Base-by-base conservation (phyloP, 1,139 yeast species). In the Pichia sp. region DNA sequence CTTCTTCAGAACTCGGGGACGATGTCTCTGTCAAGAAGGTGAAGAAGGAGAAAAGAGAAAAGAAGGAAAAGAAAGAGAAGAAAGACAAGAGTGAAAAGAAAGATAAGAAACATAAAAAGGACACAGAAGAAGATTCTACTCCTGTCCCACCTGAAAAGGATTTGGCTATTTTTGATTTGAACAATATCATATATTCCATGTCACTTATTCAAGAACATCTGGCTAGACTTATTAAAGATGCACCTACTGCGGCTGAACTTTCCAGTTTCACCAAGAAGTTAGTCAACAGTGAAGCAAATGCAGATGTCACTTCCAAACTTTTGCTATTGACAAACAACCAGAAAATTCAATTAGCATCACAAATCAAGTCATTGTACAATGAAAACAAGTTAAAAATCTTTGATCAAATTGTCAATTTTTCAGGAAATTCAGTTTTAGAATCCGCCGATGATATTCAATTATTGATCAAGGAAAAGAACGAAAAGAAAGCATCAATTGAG, bases 281-380 rank as follows among this genome's bases (percentile, higher is more conserved):
- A 11, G 50, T 68, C 6, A 64, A 39, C 14, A 18, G 32, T 9
- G 24, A 39, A 3, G 40, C 30, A 4, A 46, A 42, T 18, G 47
- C 48, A 6, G 50, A 47, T 27, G 36, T 51, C 42, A 60, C 70
- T 12, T 65, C 73, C 17, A 70, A 75, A 17, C 42, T 71, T 2
- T 61, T 79, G 17, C 77, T 80, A n/a, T 61, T 85, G 39, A 65
- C 75, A 22, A 72, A 81, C 49, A 82, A 77, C 52, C 67, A 68
- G 42, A 75, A 83, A 48, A 63, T 87, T 24, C 74, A 73, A 42
- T 63, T 86, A 22, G 88, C 90, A 0, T 70, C 84, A 1, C 72
- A 73, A 49, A 63, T 88, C 51, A 83, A 83, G 58, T 67, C 82
- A 1, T 66, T 80, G 34, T 71, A 83, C 55, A 67, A 72, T 20